Evolutionary conservation across 2,329 filamentous ascomycete species (phyloP), one percentile per base, ranked within the genome.

Genomic region (Tolypocladium album): DNA sequence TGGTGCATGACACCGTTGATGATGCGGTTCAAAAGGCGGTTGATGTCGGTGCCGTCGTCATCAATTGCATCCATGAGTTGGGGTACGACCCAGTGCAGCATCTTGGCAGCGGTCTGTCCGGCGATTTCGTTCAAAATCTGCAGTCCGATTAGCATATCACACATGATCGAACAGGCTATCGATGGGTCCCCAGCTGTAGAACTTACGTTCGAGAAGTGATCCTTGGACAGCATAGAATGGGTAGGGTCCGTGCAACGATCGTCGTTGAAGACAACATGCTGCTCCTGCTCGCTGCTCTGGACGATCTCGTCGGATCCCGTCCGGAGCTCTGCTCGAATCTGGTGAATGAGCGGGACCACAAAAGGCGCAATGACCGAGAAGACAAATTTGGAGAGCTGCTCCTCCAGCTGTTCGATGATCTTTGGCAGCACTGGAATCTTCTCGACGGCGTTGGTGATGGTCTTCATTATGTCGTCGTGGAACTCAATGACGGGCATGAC

Each of bases 151-250:
- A 61, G 64, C 59, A 3, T 34, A 22, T 17, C 9, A 6, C 20
- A 15, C 4, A 50, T 9, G 24, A 9, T 31, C 15, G 17, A 52
- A 20, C 34, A n/a, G 0, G 9, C 1, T 5, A 9, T n/a, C 17
- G 31, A 13, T 1, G 27, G 7, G 8, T 17, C 22, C 1, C 22
- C 7, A 43, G n/a, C 24, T 34, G 31, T 2, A 52, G 8, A 53
- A n/a, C 20, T 74, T 72, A 88, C 79, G 69, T 95, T 95, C 64
- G 88, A 89, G 73, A 97, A 97, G 75, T 97, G 92, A 68, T 97
- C 92, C 77, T 97, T 97, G 61, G 91, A 92, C 58, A 97, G 79
- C 92, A 96, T 96, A 24, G 90, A 95, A 77, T 97, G 92, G 1
- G 92, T 97, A 0, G 92, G 93, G 69, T 97, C 88, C 24, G 85